Conservation (phyloP, 768 basidiomycete genomes). For the Naganishia vishniacii region DNA sequence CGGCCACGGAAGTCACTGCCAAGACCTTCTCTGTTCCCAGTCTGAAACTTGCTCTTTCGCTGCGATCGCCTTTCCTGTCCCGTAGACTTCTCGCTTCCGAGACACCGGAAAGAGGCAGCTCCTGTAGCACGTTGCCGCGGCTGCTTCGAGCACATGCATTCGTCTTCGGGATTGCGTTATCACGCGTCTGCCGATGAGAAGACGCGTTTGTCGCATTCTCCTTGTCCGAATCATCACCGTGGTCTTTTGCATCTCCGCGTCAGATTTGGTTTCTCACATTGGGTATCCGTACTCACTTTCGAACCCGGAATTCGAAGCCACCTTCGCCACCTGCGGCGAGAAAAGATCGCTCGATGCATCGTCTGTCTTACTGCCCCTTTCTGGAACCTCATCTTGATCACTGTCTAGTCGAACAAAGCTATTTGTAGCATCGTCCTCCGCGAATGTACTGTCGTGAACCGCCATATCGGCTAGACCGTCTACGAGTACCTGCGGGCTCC, state of each 20-base stretch:
- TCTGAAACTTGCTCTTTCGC: not conserved
- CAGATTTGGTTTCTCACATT: not conserved
- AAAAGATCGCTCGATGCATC: not conserved
- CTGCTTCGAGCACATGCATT: not conserved
- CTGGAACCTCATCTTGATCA: not conserved
- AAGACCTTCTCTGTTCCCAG: not conserved
- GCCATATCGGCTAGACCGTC: not conserved
- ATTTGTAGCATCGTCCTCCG: not conserved
- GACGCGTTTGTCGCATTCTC: not conserved
- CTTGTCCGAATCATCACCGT: constrained; percentile 1
- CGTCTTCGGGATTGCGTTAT: not conserved
- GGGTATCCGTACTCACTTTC: not conserved
- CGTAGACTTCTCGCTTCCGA: constrained; percentile 2
- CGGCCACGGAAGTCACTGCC: not conserved
- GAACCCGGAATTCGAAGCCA: not conserved
- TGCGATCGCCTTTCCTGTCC: constrained; percentile 14
- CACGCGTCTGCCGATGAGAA: not conserved
- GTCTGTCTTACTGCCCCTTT: not conserved
- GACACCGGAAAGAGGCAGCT: not conserved
- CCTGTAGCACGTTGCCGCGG: not conserved
- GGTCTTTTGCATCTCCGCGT: not conserved
- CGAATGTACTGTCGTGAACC: not conserved
- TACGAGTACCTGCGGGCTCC: not conserved
- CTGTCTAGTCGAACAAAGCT: not conserved
- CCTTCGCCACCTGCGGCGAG: not conserved